Percentiles rank a stretch among this genome's conserved stretches.
Conservation (phyloP, 805 yeast species). For the Saccharomycopsis sp. region DNA sequence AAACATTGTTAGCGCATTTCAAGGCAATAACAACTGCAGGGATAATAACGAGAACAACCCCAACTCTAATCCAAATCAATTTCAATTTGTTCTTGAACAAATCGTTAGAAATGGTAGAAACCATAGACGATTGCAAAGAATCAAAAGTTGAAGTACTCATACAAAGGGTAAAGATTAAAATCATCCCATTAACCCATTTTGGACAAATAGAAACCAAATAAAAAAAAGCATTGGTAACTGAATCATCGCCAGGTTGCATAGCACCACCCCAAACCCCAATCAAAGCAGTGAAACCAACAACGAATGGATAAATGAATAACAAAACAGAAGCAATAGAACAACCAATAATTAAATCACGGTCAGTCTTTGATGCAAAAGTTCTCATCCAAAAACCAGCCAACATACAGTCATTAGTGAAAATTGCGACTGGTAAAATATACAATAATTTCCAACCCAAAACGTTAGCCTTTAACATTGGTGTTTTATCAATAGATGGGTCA, state of each 20-base stretch:
- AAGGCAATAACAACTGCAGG: constrained; percentile 84
- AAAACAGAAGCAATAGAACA: constrained; percentile 68
- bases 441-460: constrained; percentile 84
- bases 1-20: constrained; percentile 71
- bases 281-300: constrained; percentile 79
- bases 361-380: constrained; percentile 79
- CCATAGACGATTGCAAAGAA: constrained; percentile 81
- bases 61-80: constrained; percentile 55
- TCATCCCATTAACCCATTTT: constrained; percentile 79
- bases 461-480: constrained; percentile 57
- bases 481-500: constrained; percentile 59
- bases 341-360: constrained; percentile 70
- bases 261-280: constrained; percentile 88
- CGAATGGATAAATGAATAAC: constrained; percentile 53
- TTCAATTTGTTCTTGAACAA: constrained; percentile 75
- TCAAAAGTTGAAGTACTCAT: constrained; percentile 87
- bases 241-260: constrained; percentile 37
- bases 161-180: constrained; percentile 63
- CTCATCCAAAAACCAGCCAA: constrained; percentile 92
- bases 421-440: constrained; percentile 78
- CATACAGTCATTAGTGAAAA: constrained; percentile 84
- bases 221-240: constrained; percentile 59
- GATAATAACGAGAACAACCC: constrained; percentile 73
- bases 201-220: constrained; percentile 67
- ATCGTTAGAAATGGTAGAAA: constrained; percentile 85